Evolutionary conservation across 2,329 filamentous ascomycete genomes (phyloP).

Genomic region (Fusarium sp.): DNA sequence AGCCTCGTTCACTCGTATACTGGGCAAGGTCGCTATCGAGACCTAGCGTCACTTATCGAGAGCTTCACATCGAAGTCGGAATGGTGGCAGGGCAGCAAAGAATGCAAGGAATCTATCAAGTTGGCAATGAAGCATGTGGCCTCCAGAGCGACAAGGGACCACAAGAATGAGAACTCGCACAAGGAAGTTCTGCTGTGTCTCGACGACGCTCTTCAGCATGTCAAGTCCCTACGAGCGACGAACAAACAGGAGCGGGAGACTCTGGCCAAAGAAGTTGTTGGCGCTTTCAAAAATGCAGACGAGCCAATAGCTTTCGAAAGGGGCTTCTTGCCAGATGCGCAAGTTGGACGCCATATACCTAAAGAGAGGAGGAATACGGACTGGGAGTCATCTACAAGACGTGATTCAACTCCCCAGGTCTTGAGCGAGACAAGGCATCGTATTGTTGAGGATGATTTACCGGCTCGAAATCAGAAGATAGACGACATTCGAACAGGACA

Average conservation of each 20-base stretch:
- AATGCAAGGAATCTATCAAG: conserved; percentile 57
- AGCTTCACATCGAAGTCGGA: conserved; percentile 50
- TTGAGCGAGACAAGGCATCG: conserved; percentile 20
- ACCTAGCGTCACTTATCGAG: conserved; percentile 50
- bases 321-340: conserved; percentile 21
- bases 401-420: conserved; percentile 9
- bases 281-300: conserved; percentile 40
- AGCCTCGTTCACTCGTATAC: conserved; percentile 55
- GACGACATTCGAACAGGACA: conserved; percentile 4
- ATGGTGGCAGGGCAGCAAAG: conserved; percentile 56
- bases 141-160: conserved; percentile 40
- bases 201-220: conserved; percentile 41
- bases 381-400: conserved; percentile 18
- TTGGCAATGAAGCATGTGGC: conserved; percentile 54
- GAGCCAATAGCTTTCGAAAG: conserved; percentile 28
- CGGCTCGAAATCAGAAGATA: conserved; percentile 7
- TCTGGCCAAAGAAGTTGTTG: conserved; percentile 35
- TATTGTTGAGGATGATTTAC: conserved; percentile 8
- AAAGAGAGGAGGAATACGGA: conserved; percentile 23
- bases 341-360: conserved; percentile 13
- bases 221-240: conserved; percentile 42
- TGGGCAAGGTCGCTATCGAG: conserved; percentile 50
- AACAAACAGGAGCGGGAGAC: conserved; percentile 37
- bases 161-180: conserved; percentile 36
- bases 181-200: conserved; percentile 43